Evolutionary conservation across 768 basidiomycete genomes (phyloP).

Genomic region (Hericium rajendrae): DNA sequence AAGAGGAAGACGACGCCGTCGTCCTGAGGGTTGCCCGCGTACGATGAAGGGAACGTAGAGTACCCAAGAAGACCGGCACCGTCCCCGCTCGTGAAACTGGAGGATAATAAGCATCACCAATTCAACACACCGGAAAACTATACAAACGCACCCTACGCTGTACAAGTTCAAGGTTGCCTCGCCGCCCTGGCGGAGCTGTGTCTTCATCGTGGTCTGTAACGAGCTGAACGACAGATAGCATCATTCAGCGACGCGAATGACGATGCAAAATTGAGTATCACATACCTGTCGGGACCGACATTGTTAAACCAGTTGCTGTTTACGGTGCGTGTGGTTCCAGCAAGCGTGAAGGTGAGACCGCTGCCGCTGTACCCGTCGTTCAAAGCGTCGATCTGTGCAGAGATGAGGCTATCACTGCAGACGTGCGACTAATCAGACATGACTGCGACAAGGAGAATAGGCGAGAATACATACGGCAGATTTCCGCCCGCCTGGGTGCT

Average conservation of each 20-base stretch:
- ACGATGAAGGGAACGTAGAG: slow-evolving; percentile 41
- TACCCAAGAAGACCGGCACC: slow-evolving; percentile 42
- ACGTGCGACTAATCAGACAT: slow-evolving; percentile 1
- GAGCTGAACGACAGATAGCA: slow-evolving; percentile 6
- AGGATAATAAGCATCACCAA: background rate
- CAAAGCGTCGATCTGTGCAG: slow-evolving; percentile 32
- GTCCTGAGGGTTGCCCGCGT: slow-evolving; percentile 29
- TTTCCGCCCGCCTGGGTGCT: slow-evolving; percentile 16
- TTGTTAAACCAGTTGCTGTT: slow-evolving; percentile 41
- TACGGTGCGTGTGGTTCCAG: slow-evolving; percentile 31
- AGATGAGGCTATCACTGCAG: slow-evolving; percentile 25
- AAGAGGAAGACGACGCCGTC: slow-evolving; percentile 36
- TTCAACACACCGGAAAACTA: background rate
- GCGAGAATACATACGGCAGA: background rate
- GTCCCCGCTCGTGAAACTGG: slow-evolving; percentile 28
- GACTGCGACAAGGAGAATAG: background rate
- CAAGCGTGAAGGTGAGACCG: slow-evolving; percentile 32
- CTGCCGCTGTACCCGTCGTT: slow-evolving; percentile 30
- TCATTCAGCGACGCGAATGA: background rate
- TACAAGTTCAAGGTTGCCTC: slow-evolving; percentile 38
- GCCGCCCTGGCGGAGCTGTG: slow-evolving; percentile 31
- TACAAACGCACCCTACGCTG: slow-evolving; percentile 33
- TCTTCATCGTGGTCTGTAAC: slow-evolving; percentile 40
- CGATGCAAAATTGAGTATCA: background rate
- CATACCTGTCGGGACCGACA: slow-evolving; percentile 22